Evolutionary conservation across 305 asterid species (phyloP).

Genomic region (Fraxinus platypoda): DNA sequence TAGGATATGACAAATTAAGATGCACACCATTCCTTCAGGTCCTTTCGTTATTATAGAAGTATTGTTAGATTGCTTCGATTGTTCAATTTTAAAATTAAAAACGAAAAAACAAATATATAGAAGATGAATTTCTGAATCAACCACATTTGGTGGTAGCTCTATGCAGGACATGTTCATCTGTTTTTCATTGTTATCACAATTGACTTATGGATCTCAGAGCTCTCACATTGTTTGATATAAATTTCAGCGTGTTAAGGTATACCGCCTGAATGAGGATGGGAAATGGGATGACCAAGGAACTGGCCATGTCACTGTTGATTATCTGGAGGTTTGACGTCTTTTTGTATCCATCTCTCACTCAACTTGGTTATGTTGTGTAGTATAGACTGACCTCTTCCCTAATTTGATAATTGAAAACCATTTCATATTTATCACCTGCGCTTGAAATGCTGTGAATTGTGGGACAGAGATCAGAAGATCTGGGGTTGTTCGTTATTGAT

Average conservation of each 20-base stretch:
- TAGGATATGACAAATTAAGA: background rate
- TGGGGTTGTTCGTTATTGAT: conserved; percentile 76
- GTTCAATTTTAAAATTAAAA: background rate
- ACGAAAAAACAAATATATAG: background rate
- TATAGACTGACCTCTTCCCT: background rate
- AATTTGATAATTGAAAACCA: background rate
- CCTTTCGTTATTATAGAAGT: background rate
- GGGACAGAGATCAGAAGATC: conserved; percentile 90
- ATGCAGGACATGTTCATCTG: conserved; percentile 1
- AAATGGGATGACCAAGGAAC: conserved; percentile 99
- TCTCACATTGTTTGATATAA: conserved; percentile 8
- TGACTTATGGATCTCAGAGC: background rate
- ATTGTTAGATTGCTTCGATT: background rate
- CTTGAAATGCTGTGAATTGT: conserved; percentile 28
- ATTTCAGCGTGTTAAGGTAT: conserved; percentile 91
- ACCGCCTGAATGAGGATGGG: conserved; percentile 87
- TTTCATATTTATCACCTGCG: conserved; percentile 17
- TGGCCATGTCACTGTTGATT: conserved; percentile 93
- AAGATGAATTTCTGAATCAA: background rate
- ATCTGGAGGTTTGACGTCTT: conserved; percentile 64
- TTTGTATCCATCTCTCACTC: background rate
- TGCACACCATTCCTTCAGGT: background rate
- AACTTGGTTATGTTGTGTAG: background rate
- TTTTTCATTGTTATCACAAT: background rate
- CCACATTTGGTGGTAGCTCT: background rate